Conservation (phyloP, 352 stramenopile genomes). For the Phytophthora europaea region DNA sequence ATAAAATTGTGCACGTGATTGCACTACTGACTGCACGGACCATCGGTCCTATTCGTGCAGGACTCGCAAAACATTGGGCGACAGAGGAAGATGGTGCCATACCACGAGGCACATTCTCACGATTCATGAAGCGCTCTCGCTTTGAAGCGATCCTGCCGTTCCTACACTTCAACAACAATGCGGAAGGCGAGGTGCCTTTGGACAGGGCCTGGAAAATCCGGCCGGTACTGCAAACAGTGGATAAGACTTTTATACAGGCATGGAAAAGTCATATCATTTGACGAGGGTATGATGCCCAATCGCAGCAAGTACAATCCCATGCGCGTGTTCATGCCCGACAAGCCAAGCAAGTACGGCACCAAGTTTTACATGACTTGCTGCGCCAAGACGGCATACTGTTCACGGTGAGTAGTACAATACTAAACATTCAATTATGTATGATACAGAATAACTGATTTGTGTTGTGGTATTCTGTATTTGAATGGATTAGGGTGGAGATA, state of each 20-base stretch:
- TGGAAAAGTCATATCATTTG: constrained; percentile 22
- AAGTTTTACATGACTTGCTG: constrained; percentile 43
- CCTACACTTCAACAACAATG: constrained; percentile 36
- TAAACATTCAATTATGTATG: constrained; percentile 3
- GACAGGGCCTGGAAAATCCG: constrained; percentile 17
- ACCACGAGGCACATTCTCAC: constrained; percentile 25
- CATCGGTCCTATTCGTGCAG: constrained; percentile 8
- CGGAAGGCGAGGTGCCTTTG: neutral
- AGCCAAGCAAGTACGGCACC: constrained; percentile 21
- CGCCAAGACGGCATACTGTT: constrained; percentile 20
- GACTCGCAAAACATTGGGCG: constrained; percentile 17
- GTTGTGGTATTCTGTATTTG: neutral
- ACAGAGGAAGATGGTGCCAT: constrained; percentile 16
- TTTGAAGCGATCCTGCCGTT: constrained; percentile 28
- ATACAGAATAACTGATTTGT: neutral
- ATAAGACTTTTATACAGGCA: constrained; percentile 33
- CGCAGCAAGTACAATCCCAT: constrained; percentile 32
- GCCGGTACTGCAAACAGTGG: constrained; percentile 19
- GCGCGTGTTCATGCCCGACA: constrained; percentile 28
- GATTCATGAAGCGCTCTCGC: constrained; percentile 25
- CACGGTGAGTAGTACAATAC: constrained; percentile 12
- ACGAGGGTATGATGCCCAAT: constrained; percentile 36
- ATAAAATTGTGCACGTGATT: constrained; percentile 25
- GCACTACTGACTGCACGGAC: constrained; percentile 17
- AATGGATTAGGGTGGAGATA: neutral